phyloP scores from a whole-genome alignment of 2,329 filamentous ascomycete species.

The Sporothrix brunneoviolacea region DNA sequence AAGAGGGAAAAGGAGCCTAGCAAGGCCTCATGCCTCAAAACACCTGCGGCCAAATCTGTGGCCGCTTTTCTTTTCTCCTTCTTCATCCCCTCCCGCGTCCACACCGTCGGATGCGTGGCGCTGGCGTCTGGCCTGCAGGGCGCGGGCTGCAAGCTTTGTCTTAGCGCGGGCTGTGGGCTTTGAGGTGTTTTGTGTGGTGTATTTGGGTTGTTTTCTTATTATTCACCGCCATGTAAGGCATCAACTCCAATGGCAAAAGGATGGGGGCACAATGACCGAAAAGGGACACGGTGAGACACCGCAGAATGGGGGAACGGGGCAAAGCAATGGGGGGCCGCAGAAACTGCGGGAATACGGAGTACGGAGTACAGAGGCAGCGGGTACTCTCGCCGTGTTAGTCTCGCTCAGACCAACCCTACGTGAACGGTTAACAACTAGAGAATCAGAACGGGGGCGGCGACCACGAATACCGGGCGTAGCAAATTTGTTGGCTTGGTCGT shows the following conservation, averaged over 20 bases:
- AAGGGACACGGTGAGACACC: background rate
- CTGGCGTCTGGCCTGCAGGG: constrained; percentile 9
- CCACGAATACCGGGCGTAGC: too few species aligned
- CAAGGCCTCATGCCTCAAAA: constrained; percentile 9
- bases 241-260: background rate
- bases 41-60: constrained; percentile 18
- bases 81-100: background rate
- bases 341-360: too few species aligned
- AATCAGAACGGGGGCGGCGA: too few species aligned
- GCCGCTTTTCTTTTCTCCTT: constrained; percentile 8
- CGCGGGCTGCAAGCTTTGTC: background rate
- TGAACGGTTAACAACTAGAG: too few species aligned
- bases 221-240: constrained; percentile 12
- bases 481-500: too few species aligned
- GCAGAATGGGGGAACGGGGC: background rate
- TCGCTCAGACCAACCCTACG: too few species aligned
- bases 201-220: background rate
- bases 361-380: too few species aligned
- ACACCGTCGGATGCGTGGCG: constrained; percentile 8
- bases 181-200: background rate
- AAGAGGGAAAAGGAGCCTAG: background rate
- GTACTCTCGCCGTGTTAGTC: too few species aligned
- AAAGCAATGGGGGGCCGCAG: too few species aligned
- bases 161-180: constrained; percentile 6
- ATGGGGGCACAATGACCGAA: background rate